Percentiles rank a stretch among this genome's conserved stretches.
Evolutionary conservation across 805 yeast genomes (phyloP).

Genomic region (Huiozyma naganishii): DNA sequence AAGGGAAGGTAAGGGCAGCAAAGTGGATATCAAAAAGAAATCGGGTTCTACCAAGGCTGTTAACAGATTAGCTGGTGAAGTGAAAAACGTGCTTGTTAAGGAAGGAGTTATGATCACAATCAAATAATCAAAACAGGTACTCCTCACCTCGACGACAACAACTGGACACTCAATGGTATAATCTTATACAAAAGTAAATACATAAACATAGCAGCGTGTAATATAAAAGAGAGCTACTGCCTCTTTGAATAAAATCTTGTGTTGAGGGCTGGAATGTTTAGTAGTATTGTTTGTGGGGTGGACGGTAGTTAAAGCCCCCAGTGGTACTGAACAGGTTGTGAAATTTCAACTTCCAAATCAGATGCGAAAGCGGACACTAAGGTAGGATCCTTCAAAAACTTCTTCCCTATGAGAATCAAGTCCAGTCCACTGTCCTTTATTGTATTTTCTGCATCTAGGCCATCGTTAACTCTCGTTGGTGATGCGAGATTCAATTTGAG

Average conservation of each 20-base stretch:
- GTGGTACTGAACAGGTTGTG: constrained; percentile 29
- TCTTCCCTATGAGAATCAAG: constrained; percentile 36
- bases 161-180: no score
- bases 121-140: background rate
- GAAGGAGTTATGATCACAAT: constrained; percentile 38
- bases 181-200: background rate
- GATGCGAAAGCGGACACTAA: constrained; percentile 42
- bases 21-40: constrained; percentile 46
- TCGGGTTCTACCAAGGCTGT: constrained; percentile 59
- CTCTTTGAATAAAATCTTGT: no score
- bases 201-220: background rate
- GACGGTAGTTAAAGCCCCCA: constrained; percentile 21
- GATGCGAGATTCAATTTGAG: constrained; percentile 30
- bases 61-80: constrained; percentile 47
- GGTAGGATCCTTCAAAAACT: constrained; percentile 40
- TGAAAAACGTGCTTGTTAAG: constrained; percentile 52
- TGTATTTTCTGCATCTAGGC: constrained; percentile 30
- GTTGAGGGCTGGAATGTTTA: no score
- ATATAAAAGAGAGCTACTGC: no score
- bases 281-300: no score
- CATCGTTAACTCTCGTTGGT: constrained; percentile 36
- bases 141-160: background rate
- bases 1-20: constrained; percentile 39
- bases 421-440: constrained; percentile 38
- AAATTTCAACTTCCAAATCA: constrained; percentile 33